phyloP scores from a whole-genome alignment of 768 basidiomycete genomes.

The Amanita exitialis region DNA sequence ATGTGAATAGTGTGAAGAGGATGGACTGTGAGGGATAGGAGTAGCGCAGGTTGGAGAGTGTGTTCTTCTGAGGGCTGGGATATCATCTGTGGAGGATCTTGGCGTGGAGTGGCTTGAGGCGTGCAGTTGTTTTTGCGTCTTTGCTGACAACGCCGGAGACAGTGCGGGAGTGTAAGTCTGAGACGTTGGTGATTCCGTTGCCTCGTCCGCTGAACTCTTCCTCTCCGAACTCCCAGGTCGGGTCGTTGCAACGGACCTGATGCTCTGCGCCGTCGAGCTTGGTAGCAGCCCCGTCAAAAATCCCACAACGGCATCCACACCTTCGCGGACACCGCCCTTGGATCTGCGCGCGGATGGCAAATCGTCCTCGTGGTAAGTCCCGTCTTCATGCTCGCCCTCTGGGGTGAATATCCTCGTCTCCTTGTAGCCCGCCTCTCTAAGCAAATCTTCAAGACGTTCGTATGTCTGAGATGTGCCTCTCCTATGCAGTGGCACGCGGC shows the following conservation, averaged over 20 bases:
- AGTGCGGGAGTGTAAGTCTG: background rate
- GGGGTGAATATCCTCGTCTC: slow-evolving; percentile 88
- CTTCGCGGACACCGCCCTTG: slow-evolving; percentile 31
- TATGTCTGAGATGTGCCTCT: slow-evolving; percentile 75
- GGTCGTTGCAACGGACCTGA: slow-evolving; percentile 1
- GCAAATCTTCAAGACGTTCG: slow-evolving; percentile 76
- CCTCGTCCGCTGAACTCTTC: background rate
- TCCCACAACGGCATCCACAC: slow-evolving; percentile 55
- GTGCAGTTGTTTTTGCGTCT: background rate
- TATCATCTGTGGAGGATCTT: background rate
- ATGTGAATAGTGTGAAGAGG: background rate
- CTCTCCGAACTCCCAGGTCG: slow-evolving; percentile 7
- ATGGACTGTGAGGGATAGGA: background rate
- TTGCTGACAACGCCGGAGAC: background rate
- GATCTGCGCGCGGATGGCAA: slow-evolving; percentile 5
- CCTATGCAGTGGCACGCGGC: slow-evolving; percentile 66
- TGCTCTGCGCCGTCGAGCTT: slow-evolving; percentile 11
- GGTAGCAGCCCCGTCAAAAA: slow-evolving; percentile 59
- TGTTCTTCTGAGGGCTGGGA: background rate
- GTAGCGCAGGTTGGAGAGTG: background rate
- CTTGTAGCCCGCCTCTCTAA: slow-evolving; percentile 85
- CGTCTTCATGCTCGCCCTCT: slow-evolving; percentile 48
- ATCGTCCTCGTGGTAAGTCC: slow-evolving; percentile 16
- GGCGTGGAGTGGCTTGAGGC: background rate
- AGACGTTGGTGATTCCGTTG: slow-evolving; percentile 6